Evolutionary conservation across 495 filamentous ascomycete genomes (phyloP), one percentile per base, ranked within the genome.

Genomic region (Xylaria sp.): DNA sequence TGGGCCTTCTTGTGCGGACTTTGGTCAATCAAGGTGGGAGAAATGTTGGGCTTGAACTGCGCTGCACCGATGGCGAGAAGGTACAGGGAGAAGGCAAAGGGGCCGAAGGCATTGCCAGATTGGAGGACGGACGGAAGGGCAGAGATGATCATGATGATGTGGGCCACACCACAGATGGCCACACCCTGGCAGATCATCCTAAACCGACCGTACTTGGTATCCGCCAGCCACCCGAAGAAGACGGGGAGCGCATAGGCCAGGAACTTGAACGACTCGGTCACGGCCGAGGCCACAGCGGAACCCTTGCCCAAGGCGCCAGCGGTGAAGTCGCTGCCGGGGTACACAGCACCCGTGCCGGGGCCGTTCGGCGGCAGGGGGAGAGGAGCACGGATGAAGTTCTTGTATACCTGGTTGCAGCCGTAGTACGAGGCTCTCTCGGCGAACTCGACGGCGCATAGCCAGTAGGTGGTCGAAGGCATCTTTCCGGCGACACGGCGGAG

Each of bases 11-110:
- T 81, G 74, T 85, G 83, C n/a, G 80, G 83, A 67, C 85, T 90
- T 80, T 95, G 93, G 73, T 95, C 93, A 52, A 92, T 92, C 74
- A 95, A 87, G 44, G 91, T 83, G 8, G 89, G 89, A 9, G 86
- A 84, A 52, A 90, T 84, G 69, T 88, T 87, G 43, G 91, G 89
- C 80, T 95, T 95, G 82, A 96, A 85, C 61, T 83, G 79, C 35
- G 80, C 79, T 6, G 88, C 86, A 35, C 88, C 88, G 63, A 90
- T 77, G 58, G 87, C 85, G 31, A 90, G 84, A 71, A 89, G 82
- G 70, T 88, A 80, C 17, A 90, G 78, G 26, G 85, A 85, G 46
- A 89, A 77, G 35, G 86, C 82, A 70, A 89, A 90, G 6, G 87
- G 87, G 0, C 84, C 86, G 11, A 89, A 86, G 2, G 86, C 83